Evolutionary conservation across 441 rosid genomes (phyloP), one percentile per base, ranked within the genome.

Genomic region (Populus hybrid): DNA sequence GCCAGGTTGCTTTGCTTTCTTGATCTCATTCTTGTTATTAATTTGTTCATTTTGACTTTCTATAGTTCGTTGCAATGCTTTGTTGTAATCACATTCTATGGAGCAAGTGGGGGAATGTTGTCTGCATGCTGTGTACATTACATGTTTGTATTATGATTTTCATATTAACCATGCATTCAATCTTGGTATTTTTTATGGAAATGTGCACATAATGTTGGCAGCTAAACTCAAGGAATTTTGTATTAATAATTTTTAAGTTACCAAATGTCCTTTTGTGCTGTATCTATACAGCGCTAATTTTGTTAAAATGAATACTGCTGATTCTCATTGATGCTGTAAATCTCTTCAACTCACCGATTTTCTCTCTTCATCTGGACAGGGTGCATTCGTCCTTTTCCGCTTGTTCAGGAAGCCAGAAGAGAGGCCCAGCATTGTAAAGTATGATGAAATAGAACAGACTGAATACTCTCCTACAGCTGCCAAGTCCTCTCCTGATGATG

Each of bases 331-430:
- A 70, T 20, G 11, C 56, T 9, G 26, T 23, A 14, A 10, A 20
- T 35, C 9, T 36, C 10, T 33, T 21, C 40, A 69, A 71, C 45
- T 63, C 2, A 67, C 14, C n/a, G 33, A 38, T 40, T 77, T 74
- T 35, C 64, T 71, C 73, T 42, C 56, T 70, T 45, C 23, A 65
- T 6, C 42, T 68, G 68, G 68, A 74, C 84, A 93, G 97, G 77
- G 65, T 76, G 85, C 95, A 64, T 94, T 84, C 79, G 95, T 92
- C 76, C 93, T 94, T 69, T 91, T 85, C 83, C 91, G 98, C 69
- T 89, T 95, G 87, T 93, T 95, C 76, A 89, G 88, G 56, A 95
- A 93, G 82, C 82, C 88, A 4, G 94, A 86, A 76, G 95, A 84
- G 81, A 88, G 61, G 82, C 72, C 42, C 56, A 89, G 50, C 72